A percentile compares a stretch with the other conserved stretches of the same genome.
phyloP scores from a whole-genome alignment of 768 basidiomycete species.

The Xerocomellus chrysenteron region DNA sequence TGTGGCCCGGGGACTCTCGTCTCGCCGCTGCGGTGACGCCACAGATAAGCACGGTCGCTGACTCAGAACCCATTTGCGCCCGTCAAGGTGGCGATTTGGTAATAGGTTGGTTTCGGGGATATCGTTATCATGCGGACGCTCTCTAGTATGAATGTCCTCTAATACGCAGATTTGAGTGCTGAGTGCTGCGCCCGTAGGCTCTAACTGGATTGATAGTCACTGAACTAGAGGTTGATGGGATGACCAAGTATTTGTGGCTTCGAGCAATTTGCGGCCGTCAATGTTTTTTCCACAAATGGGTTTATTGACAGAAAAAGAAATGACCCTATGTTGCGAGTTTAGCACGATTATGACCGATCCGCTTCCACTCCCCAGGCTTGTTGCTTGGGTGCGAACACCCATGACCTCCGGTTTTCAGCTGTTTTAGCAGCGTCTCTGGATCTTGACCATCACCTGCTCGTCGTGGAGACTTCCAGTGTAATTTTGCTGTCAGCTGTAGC shows the following conservation, averaged over 20 bases:
- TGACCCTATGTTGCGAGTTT: slow-evolving; percentile 24
- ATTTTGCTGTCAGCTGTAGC: not conserved
- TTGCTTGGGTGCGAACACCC: slow-evolving; percentile 12
- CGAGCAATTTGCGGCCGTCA: not conserved
- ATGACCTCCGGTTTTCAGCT: not conserved
- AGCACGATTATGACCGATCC: slow-evolving; percentile 5
- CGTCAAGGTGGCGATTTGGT: slow-evolving; percentile 1
- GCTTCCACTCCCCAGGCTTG: slow-evolving; percentile 10
- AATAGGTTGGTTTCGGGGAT: slow-evolving; percentile 2
- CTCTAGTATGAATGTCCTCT: not conserved
- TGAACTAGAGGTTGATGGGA: not conserved
- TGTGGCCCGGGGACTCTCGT: too few species aligned
- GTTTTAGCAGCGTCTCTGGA: not conserved
- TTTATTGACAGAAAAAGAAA: slow-evolving; percentile 15
- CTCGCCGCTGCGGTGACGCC: not conserved
- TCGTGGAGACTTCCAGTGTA: not conserved
- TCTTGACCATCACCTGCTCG: not conserved
- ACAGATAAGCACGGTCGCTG: slow-evolving; percentile 2
- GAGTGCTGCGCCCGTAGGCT: not conserved
- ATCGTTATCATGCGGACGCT: not conserved
- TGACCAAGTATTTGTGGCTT: not conserved
- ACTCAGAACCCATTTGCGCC: not conserved
- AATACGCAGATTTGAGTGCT: not conserved
- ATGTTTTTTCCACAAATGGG: not conserved
- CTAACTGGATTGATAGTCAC: not conserved